Base-by-base conservation (phyloP, 106 monocot species). In the Posidonia australis region DNA sequence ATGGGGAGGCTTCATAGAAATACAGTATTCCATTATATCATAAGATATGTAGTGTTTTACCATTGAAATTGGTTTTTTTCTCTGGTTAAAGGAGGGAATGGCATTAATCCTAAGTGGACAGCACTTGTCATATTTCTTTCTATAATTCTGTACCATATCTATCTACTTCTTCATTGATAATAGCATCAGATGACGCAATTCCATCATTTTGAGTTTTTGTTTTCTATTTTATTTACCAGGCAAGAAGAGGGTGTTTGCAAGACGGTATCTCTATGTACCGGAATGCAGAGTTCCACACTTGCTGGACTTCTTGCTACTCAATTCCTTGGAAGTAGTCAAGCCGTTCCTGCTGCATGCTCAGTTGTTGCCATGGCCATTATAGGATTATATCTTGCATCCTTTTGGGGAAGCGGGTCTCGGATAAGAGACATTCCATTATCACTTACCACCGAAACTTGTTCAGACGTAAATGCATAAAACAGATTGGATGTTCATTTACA, bases 201-300 rank as follows among this genome's bases (percentile, higher is more conserved):
- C 49, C n/a, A n/a, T n/a, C n/a, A n/a, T n/a, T n/a, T n/a, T 36
- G 36, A 36, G 7, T 36, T 36, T 7, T 36, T 36, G 36, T 36
- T 36, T 44, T 25, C 16, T 49, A 42, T 32, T 29, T 22, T 16
- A 29, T 54, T 25, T 67, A 18, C 6, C 77, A 98, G 98, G 87
- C 88, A 93, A 77, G 81, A 98, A 13, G 98, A 98, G 71, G 54
- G 65, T 12, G 85, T 64, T 12, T 77, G 83, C 53, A 80, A 85
- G 58, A 91, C 91, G 11, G 88, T 98, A 68, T 91, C 98, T 13
- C 55, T 98, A 13, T 98, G 98, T 64, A 98, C 98, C 2, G 91
- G 98, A 17, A 98, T 98, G 98, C 98, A 98, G 71, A 98, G 98
- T 67, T 98, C 98, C 21, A 98, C 98, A 26, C 79, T 98, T 4